Base-by-base conservation (phyloP, 176 grass and related monocot genomes). In the Tillandsia leiboldiana region DNA sequence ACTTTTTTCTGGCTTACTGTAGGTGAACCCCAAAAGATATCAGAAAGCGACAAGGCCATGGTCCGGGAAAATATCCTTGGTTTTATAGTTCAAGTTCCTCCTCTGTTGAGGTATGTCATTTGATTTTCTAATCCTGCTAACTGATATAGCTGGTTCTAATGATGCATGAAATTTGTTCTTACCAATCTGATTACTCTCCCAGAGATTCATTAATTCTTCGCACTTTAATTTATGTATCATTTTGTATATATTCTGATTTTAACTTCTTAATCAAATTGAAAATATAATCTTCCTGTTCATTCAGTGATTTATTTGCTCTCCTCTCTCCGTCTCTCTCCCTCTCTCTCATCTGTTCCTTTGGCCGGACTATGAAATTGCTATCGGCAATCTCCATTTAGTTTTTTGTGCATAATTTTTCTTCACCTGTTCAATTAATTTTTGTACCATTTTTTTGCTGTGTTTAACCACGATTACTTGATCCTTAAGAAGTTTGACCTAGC, bases 81-180 rank as follows among this genome's bases (percentile, higher is more conserved):
- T 51, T 96, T 96, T 82, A 86, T 96, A 78, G 79, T 78, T 82
- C 93, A 92, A 90, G 83, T 96, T 51, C 89, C 86, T 9, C 81
- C 93, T 59, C 71, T 96, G 23, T 75, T 96, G 75, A 96, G 93
- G 93, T 96, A 92, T 69, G 63, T 51, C 3, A n/a, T 75, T 54
- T 10, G 20, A 59, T 59, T 59, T 65, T 66, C 50, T 70, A 50
- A 23, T 13, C 0, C 49, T 67, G 24, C 12, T 50, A 20, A 48
- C 12, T 9, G 27, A 13, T 10, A 53, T 71, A 59, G 5, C n/a
- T 75, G 4, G 49, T 23, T 63, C 59, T 12, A 62, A 66, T 51
- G 47, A 26, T 12, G n/a, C 6, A 17, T 70, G 51, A 64, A 69
- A 9, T 49, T 78, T 71, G 2, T 78, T 71, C 27, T 76, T 61